phyloP scores from a whole-genome alignment of 208 protist species.

The Naegleria lovaniensis region DNA sequence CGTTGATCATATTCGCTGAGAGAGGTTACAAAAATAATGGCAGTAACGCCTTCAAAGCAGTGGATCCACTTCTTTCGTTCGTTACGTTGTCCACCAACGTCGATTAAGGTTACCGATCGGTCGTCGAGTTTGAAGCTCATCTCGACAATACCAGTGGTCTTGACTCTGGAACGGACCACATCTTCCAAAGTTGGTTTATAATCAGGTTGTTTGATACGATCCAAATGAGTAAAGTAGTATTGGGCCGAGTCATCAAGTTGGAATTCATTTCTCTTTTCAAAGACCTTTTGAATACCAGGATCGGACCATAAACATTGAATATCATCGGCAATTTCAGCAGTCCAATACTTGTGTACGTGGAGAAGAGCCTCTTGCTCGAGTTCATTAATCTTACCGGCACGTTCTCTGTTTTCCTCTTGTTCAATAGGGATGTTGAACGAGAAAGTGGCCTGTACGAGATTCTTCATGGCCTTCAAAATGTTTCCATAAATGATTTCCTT shows the following conservation, averaged over 20 bases:
- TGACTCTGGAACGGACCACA: conserved; percentile 20
- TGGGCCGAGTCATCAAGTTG: conserved; percentile 51
- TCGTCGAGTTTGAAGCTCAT: conserved; percentile 15
- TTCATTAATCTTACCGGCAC: neutral
- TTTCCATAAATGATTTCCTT: conserved; percentile 13
- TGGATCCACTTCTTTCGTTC: conserved; percentile 43
- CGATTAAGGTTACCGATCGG: conserved; percentile 31
- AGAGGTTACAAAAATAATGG: conserved; percentile 37
- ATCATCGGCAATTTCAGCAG: neutral
- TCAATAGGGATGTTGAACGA: conserved; percentile 6
- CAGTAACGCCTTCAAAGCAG: conserved; percentile 31
- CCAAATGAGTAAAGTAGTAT: conserved; percentile 38
- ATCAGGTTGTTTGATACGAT: conserved; percentile 5
- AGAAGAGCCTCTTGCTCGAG: neutral
- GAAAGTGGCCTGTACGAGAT: neutral
- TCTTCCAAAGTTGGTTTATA: conserved; percentile 36
- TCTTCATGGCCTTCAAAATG: conserved; percentile 27
- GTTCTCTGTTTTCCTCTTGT: conserved; percentile 19
- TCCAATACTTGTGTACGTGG: neutral
- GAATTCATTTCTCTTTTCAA: conserved; percentile 44
- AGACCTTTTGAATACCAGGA: conserved; percentile 42
- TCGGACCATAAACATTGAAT: conserved; percentile 47
- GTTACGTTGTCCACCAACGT: conserved; percentile 40
- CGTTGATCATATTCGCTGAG: conserved; percentile 49
- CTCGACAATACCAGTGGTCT: conserved; percentile 31